Base-by-base conservation (phyloP, 805 yeast species). In the Citeromyces nyonsensis region DNA sequence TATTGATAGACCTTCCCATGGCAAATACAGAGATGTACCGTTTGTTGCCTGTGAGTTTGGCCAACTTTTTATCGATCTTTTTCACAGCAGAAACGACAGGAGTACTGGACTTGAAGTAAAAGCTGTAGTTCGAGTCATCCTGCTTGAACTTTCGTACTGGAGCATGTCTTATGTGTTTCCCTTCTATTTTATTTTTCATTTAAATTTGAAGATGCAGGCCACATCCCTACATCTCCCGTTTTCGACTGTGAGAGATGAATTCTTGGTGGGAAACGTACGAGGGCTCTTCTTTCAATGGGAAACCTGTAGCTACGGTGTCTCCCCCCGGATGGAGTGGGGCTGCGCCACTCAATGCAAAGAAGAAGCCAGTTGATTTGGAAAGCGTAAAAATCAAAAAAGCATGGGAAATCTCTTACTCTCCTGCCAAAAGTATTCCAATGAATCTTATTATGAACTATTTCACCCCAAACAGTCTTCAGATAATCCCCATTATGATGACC, bases 401-500 rank as follows among this genome's bases (percentile, higher is more conserved):
- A 0, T 84, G 95, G 94, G 91, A 81, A 36, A 48, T 81, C 26
- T 94, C 95, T 2, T 53, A 69, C 10, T 72, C 73, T 1, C 95
- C 96, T 0, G 81, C 84, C 3, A 88, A 85, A 48, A 47, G 40
- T 20, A 66, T 91, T n/a, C 94, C 96, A 6, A 80, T 84, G 93
- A 91, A 83, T 46, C 52, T 81, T 32, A 58, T 83, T 31, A 83
- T 88, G 94, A 73, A 84, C 38, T 91, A 83, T 51, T 82, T 88
- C 83, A 73, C 95, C 0, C 97, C 97, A 24, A 78, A 79, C 44
- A 70, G 93, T 3, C 57, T 91, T 18, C 97, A 91, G 45, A 65
- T 88, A 41, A 84, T 88, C 40, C 91, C 96, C 3, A 79, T 88
- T 30, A 76, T 85, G 56, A 86, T 85, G 81, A 78, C 94, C 0